Conservation (phyloP, 2,329 filamentous ascomycete genomes). For the Lasiodiplodia theobromae region DNA sequence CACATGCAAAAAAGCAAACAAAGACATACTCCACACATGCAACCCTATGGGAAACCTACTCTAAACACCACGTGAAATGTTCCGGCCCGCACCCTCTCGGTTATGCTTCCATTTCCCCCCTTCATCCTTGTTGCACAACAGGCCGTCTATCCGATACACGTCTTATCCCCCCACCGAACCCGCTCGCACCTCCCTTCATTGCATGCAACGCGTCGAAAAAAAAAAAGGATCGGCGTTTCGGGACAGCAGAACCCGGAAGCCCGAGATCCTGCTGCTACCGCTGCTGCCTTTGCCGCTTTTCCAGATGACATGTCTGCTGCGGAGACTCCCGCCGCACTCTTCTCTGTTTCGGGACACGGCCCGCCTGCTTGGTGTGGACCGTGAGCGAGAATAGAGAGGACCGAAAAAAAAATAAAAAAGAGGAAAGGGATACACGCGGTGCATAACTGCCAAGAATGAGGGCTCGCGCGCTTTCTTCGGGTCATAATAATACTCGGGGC, state of each 20-base stretch:
- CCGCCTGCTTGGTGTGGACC: background rate
- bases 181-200: too few species aligned
- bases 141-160: background rate
- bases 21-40: background rate
- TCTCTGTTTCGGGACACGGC: background rate
- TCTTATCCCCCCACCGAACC: background rate
- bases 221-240: background rate
- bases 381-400: background rate
- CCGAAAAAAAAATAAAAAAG: background rate
- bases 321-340: background rate
- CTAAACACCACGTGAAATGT: background rate
- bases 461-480: background rate
- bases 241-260: background rate
- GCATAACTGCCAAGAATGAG: background rate
- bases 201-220: background rate
- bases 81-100: background rate
- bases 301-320: background rate
- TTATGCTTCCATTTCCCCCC: background rate
- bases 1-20: background rate
- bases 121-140: background rate
- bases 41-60: background rate
- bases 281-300: background rate
- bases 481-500: background rate
- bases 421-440: background rate
- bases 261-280: background rate